Evolutionary conservation across 139 green algal genomes (phyloP).

Genomic region (Chlamydomonas incerta): DNA sequence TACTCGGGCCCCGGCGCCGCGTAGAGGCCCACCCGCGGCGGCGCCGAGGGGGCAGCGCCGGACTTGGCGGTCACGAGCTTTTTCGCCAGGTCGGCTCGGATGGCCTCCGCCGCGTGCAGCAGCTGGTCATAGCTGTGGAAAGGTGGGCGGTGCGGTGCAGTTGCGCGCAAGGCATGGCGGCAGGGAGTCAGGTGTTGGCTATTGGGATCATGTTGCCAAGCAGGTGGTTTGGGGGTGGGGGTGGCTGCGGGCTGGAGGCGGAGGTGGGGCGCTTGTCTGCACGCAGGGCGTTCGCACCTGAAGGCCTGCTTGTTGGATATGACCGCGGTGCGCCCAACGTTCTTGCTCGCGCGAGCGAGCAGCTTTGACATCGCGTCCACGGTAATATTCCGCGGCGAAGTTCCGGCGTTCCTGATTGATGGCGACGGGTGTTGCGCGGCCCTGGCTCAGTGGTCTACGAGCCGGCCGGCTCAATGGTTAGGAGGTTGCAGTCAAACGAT

Average conservation of each 20-base stretch:
- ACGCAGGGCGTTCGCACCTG: not conserved
- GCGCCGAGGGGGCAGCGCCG: not conserved
- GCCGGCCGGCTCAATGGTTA: too few species aligned
- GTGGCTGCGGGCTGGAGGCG: not conserved
- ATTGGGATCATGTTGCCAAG: too few species aligned
- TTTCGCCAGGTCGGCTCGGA: constrained; percentile 10
- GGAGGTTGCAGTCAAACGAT: too few species aligned
- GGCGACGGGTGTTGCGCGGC: too few species aligned
- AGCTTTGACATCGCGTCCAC: constrained; percentile 23
- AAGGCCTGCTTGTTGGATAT: constrained; percentile 11
- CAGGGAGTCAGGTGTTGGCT: too few species aligned
- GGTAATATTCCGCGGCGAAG: too few species aligned
- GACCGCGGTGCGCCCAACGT: constrained; percentile 6
- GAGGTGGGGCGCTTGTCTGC: too few species aligned
- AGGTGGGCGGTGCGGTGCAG: not conserved
- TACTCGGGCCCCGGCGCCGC: constrained; percentile 73
- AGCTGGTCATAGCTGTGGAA: constrained; percentile 42
- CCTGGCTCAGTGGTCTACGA: too few species aligned
- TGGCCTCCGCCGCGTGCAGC: not conserved
- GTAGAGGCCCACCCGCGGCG: constrained; percentile 60
- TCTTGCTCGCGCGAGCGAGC: constrained; percentile 6
- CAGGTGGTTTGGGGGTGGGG: too few species aligned
- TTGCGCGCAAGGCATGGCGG: too few species aligned
- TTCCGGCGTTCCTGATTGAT: too few species aligned
- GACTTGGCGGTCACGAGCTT: not conserved